These are phyloP conservation scores for Colletotrichum siamense DNA, from an alignment of 2,329 filamentous ascomycete species.

Conservation along the genomic window DNA sequence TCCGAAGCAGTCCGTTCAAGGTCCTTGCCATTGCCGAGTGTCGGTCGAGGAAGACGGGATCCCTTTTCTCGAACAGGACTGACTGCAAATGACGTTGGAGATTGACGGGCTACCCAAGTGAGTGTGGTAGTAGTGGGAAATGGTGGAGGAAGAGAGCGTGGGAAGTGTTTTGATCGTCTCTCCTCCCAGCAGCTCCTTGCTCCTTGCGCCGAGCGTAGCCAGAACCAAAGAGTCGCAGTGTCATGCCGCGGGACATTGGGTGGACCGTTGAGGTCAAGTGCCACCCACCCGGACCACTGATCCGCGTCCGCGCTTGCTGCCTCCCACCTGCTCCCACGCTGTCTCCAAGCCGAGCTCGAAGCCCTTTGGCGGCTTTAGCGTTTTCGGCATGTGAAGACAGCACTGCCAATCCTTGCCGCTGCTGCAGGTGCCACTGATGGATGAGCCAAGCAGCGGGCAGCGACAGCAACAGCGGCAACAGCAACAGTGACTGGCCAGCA, in stretches of 20 bases:
- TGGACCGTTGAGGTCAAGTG: conserved; percentile 19
- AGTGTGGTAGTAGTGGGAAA: neutral
- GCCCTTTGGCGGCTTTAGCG: neutral
- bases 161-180: neutral
- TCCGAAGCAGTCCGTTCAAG: conserved; percentile 9
- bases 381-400: conserved; percentile 20
- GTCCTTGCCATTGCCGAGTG: conserved; percentile 15
- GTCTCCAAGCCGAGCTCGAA: neutral
- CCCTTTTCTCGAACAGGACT: neutral
- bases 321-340: neutral
- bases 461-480: neutral
- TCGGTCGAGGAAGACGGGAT: neutral
- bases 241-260: neutral
- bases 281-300: neutral
- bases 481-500: neutral
- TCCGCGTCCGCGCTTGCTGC: neutral
- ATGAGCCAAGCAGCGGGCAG: neutral
- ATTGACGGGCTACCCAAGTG: neutral
- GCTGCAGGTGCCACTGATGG: neutral
- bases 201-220: neutral
- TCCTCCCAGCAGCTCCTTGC: neutral
- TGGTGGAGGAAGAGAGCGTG: neutral
- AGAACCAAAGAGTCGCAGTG: conserved; percentile 1
- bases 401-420: neutral
- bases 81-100: conserved; percentile 1